Conservation (phyloP, 345 rosid genomes). For the Anacardium occidentale region DNA sequence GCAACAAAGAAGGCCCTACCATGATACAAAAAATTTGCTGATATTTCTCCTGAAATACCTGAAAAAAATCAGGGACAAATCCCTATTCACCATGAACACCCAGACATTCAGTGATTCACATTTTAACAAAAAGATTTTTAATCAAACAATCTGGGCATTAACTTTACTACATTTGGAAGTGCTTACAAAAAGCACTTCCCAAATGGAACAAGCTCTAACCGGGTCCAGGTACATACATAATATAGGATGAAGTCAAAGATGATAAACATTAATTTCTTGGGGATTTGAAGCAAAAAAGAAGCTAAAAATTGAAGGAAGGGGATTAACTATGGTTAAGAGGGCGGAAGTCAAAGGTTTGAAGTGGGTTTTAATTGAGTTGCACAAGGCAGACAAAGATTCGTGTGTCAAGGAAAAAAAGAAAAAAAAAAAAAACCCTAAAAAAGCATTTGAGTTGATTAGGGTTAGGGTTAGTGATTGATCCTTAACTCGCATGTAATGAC, state of each 20-base stretch:
- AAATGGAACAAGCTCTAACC: background rate
- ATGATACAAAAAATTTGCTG: background rate
- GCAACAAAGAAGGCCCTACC: background rate
- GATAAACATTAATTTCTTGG: constrained; percentile 19
- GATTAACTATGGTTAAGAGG: constrained; percentile 17
- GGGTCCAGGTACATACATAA: constrained; percentile 25
- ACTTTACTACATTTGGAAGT: no score
- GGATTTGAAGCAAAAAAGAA: constrained; percentile 29
- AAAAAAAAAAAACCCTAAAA: background rate
- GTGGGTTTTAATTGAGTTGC: constrained; percentile 39
- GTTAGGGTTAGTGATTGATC: background rate
- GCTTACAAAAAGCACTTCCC: no score
- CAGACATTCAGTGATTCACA: no score
- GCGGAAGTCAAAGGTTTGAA: constrained; percentile 29
- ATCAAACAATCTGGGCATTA: no score
- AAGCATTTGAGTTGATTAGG: background rate
- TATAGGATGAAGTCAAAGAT: constrained; percentile 3
- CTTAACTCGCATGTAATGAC: background rate
- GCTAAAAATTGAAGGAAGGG: background rate
- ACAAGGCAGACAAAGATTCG: constrained; percentile 91
- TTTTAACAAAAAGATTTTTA: no score
- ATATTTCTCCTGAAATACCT: background rate
- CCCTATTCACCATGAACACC: background rate
- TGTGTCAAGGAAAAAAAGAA: constrained; percentile 52
- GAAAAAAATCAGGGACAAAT: background rate